phyloP scores from a whole-genome alignment of 345 rosid genomes.

The Psidium guajava region DNA sequence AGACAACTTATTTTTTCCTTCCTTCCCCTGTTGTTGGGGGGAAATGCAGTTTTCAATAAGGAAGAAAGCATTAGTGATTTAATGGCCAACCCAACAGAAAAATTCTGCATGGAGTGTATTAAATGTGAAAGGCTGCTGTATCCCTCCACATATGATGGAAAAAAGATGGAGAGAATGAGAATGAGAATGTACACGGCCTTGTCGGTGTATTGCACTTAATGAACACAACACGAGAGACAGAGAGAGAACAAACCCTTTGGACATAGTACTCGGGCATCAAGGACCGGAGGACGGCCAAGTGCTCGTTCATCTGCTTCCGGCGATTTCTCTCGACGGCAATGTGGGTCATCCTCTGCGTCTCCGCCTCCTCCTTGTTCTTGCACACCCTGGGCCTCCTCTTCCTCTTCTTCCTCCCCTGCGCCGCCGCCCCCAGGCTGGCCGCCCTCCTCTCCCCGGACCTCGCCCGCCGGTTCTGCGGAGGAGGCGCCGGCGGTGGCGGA shows the following conservation, averaged over 20 bases:
- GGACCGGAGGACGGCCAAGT: conserved; percentile 63
- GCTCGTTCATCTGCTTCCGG: conserved; percentile 81
- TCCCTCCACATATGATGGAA: not conserved
- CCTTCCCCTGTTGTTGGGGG: not conserved
- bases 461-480: not conserved
- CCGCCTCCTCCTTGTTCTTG: conserved; percentile 81
- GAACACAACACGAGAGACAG: not conserved
- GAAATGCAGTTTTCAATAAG: not conserved
- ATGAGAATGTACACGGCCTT: not conserved
- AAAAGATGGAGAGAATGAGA: not conserved
- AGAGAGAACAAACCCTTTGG: conserved; percentile 44
- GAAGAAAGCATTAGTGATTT: not conserved
- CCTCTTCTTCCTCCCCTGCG: conserved; percentile 54
- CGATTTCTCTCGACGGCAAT: conserved; percentile 88
- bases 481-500: not conserved
- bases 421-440: conserved; percentile 3
- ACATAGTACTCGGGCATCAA: conserved; percentile 85
- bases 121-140: not conserved
- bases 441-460: not conserved
- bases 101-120: not conserved
- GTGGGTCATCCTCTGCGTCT: conserved; percentile 85
- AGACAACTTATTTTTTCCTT: not conserved
- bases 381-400: conserved; percentile 67
- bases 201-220: not conserved
- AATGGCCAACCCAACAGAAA: not conserved